phyloP scores from a whole-genome alignment of 2,329 filamentous ascomycete genomes.

The Hypoxylon sp. region DNA sequence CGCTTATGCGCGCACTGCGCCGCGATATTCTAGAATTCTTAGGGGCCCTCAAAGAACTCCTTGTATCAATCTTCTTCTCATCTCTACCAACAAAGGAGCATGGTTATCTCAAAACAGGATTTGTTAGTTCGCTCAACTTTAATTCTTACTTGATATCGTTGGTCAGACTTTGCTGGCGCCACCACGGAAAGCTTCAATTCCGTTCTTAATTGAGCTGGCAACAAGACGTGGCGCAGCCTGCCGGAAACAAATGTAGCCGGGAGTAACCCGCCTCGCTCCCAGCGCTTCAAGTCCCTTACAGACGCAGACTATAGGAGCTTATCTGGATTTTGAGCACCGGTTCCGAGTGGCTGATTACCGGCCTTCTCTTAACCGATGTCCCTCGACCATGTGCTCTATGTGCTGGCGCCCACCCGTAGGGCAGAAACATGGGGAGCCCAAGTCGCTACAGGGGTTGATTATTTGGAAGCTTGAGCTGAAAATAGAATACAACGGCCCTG shows the following conservation, averaged over 20 bases:
- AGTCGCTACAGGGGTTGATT: conserved; percentile 2
- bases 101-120: conserved; percentile 10
- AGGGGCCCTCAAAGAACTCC: conserved; percentile 1
- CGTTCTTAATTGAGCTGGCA: conserved; percentile 20
- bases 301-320: conserved; percentile 2
- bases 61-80: not conserved
- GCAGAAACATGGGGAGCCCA: conserved; percentile 4
- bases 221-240: conserved; percentile 27
- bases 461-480: conserved; percentile 6
- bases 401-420: conserved; percentile 19
- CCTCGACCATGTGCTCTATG: conserved; percentile 25
- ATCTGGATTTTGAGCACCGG: conserved; percentile 10
- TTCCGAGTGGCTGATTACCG: conserved; percentile 26
- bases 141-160: conserved; percentile 9
- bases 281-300: conserved; percentile 8
- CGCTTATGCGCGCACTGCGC: conserved; percentile 21
- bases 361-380: conserved; percentile 20
- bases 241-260: conserved; percentile 16
- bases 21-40: conserved; percentile 7
- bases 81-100: conserved; percentile 7
- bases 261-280: not conserved
- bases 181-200: conserved; percentile 22
- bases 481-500: conserved; percentile 28
- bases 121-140: conserved; percentile 14
- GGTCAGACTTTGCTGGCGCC: conserved; percentile 23